Base-by-base conservation (phyloP, 164 flowering plant genomes). In the Akebia trifoliata region DNA sequence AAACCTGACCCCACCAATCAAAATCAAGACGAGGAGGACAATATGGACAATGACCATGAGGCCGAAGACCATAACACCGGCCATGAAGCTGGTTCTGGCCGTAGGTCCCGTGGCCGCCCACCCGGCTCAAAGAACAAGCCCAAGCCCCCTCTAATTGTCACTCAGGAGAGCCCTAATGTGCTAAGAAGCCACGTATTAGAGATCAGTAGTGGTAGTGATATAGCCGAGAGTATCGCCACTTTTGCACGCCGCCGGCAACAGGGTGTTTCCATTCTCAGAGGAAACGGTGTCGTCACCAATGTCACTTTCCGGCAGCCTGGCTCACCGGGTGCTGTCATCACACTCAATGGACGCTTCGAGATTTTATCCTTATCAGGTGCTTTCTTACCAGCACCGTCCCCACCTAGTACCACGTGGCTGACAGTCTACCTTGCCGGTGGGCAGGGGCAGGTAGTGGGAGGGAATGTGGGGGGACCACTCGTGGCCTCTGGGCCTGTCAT, bases 371-470 rank as follows among this genome's bases (percentile, higher is more conserved):
- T 90, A 0, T 79, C 87, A 0, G 97, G 97, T 5, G 89, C 97
- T 0, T 85, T 90, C 56, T 65, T 90, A 43, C 95, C 95, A 0
- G 69, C 87, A 0, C 93, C 95, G 0, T 78, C 95, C 0, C 95
- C 94, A 0, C 81, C 86, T 0, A 89, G 83, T 0, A 85, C 93
- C 0, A 78, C 91, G 0, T 91, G 86, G 6, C 62, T 90, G 59
- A 82, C 95, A 0, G 83, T 91, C n/a, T 87, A 84, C 50, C 56
- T 91, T 36, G 84, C 92, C 0, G 96, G 97, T 0, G 88, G 90
- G 17, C 91, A 84, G 47, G 97, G 94, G 40, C 97, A 87, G 70
- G 87, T 90, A 12, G 91, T 90, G 30, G 97, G 97, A 0, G 97
- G 97, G 2, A 63, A 65, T 4, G 97, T 83, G 8, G 81, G 75